These are phyloP conservation scores for Trametes cinnabarina DNA, from an alignment of 768 basidiomycete genomes.

Conservation along the genomic window DNA sequence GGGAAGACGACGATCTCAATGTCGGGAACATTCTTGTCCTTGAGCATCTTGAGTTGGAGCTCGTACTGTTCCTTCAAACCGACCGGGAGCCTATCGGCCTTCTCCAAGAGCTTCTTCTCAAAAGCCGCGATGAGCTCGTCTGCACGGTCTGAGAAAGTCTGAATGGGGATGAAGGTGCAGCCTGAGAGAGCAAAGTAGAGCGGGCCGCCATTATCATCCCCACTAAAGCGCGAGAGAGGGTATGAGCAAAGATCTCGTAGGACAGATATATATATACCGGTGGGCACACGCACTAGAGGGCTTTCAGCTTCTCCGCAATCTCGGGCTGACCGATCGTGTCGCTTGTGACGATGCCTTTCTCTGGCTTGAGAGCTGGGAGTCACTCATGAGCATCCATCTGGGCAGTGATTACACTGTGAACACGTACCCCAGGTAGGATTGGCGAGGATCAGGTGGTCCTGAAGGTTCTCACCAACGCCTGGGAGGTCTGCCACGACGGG, in stretches of 20 bases:
- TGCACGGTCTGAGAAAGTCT: constrained; percentile 21
- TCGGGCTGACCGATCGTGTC: too few relatives aligned
- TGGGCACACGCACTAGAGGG: too few relatives aligned
- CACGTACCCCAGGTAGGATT: constrained; percentile 29
- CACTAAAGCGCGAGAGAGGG: too few relatives aligned
- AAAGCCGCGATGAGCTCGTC: constrained; percentile 24
- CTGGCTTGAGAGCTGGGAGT: too few relatives aligned
- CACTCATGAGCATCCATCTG: too few relatives aligned
- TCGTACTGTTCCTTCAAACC: constrained; percentile 41
- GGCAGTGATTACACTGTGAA: too few relatives aligned
- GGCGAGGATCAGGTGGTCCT: constrained; percentile 43
- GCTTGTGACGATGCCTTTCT: too few relatives aligned
- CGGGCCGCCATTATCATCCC: too few relatives aligned
- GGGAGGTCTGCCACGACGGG: constrained; percentile 38
- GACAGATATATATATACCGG: too few relatives aligned
- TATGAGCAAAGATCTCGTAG: too few relatives aligned
- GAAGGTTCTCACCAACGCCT: constrained; percentile 52
- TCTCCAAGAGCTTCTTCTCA: constrained; percentile 25
- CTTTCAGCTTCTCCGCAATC: too few relatives aligned
- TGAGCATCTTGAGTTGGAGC: constrained; percentile 35
- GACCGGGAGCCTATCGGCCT: constrained; percentile 26
- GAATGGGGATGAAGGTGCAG: constrained; percentile 24
- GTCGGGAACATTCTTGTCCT: constrained; percentile 30
- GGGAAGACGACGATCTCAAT: constrained; percentile 33
- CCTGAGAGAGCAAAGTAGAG: constrained; percentile 29